phyloP scores from a whole-genome alignment of 441 rosid genomes.

The Eutrema salsugineum region DNA sequence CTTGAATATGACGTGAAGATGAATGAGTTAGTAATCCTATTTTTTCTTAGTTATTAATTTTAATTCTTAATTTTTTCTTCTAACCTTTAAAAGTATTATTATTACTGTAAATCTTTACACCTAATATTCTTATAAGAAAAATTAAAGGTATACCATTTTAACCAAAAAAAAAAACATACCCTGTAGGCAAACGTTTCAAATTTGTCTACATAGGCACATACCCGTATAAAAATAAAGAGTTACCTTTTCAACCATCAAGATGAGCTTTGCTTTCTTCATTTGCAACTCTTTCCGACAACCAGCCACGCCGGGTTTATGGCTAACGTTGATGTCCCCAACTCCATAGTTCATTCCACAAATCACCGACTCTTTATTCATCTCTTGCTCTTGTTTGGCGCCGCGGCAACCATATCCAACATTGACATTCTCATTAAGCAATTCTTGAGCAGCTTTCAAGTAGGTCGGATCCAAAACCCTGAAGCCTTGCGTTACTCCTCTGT shows the following conservation, averaged over 20 bases:
- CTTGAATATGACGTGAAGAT: too few species aligned
- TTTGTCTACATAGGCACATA: too few species aligned
- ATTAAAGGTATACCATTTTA: too few species aligned
- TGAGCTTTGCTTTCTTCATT: constrained; percentile 60
- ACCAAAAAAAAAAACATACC: too few species aligned
- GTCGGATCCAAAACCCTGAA: constrained; percentile 39
- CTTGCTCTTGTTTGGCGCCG: constrained; percentile 25
- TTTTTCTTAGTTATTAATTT: too few species aligned
- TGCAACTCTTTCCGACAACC: constrained; percentile 50
- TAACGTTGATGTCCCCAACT: constrained; percentile 38
- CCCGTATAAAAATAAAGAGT: not conserved
- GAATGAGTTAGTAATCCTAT: too few species aligned
- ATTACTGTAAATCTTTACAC: too few species aligned
- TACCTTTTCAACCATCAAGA: constrained; percentile 70
- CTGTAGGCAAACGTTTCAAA: too few species aligned
- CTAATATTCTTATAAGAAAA: too few species aligned
- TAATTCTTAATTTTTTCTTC: too few species aligned
- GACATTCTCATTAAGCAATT: constrained; percentile 66
- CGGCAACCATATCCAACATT: constrained; percentile 34
- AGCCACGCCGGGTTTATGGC: constrained; percentile 18
- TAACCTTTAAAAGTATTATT: too few species aligned
- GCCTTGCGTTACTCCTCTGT: constrained; percentile 1
- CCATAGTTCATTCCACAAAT: constrained; percentile 23
- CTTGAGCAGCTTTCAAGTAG: constrained; percentile 72
- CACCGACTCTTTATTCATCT: constrained; percentile 24